A percentile compares a stretch with the other conserved stretches of the same genome.
Conservation (phyloP, 1,284 basidiomycete species). For the Cutaneotrichosporon mucoides region DNA sequence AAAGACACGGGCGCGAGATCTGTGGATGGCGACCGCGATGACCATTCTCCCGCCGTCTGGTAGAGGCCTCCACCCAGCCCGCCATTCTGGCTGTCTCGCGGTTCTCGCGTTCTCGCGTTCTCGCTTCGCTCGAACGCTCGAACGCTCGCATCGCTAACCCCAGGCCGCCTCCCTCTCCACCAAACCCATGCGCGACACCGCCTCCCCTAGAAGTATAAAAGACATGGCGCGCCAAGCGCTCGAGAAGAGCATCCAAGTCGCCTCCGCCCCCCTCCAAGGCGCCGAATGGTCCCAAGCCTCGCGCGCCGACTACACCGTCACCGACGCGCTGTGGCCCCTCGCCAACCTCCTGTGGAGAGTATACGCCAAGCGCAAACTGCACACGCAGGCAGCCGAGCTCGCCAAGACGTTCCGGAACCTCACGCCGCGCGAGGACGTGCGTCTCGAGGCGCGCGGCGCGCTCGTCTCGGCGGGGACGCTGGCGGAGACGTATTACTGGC, state of each 20-base stretch:
- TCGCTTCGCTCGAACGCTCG: too few relatives aligned
- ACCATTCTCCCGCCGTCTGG: too few relatives aligned
- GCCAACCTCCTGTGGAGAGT: constrained; percentile 39
- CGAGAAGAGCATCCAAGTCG: constrained; percentile 34
- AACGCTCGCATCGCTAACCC: constrained; percentile 12
- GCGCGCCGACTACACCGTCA: constrained; percentile 22
- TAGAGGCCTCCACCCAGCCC: too few relatives aligned
- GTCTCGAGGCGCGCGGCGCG: constrained; percentile 25
- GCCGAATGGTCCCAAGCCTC: constrained; percentile 18
- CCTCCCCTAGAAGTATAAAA: constrained; percentile 34
- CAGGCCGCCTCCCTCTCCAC: constrained; percentile 32
- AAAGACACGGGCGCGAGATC: too few relatives aligned
- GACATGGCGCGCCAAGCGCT: constrained; percentile 40
- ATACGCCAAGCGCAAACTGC: constrained; percentile 39
- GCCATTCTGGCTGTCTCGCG: too few relatives aligned
- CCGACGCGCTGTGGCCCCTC: constrained; percentile 38
- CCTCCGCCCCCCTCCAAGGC: constrained; percentile 20
- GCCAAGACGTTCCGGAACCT: constrained; percentile 26
- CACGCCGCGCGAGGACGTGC: constrained; percentile 31
- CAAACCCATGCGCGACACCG: constrained; percentile 24
- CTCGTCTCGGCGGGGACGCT: constrained; percentile 24
- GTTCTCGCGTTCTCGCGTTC: too few relatives aligned
- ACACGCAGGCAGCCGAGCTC: constrained; percentile 39
- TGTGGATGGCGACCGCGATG: too few relatives aligned
- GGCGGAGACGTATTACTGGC: constrained; percentile 43